Evolutionary conservation across 441 rosid species (phyloP).

Genomic region (Rhodomyrtus psidioides): DNA sequence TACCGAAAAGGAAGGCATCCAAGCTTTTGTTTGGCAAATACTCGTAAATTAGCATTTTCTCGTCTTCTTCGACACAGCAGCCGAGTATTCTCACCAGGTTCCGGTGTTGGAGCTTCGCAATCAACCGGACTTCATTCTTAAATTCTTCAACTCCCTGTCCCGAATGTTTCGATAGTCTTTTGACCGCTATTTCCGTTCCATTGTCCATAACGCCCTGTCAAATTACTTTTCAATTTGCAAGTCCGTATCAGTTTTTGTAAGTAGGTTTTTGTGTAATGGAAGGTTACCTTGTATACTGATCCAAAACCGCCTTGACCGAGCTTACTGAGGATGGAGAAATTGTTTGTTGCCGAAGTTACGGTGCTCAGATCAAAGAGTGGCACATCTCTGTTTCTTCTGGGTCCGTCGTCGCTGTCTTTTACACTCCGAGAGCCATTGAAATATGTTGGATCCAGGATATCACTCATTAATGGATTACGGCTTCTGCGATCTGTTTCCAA

Average conservation of each 20-base stretch:
- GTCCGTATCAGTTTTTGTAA: neutral
- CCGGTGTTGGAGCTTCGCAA: neutral
- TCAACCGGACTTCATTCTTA: neutral
- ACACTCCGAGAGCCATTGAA: neutral
- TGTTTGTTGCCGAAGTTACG: slow-evolving; percentile 15
- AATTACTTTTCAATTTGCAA: neutral
- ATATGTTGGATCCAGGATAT: neutral
- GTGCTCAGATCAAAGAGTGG: slow-evolving; percentile 10
- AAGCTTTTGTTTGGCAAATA: neutral
- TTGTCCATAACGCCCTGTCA: neutral
- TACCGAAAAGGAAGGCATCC: no score
- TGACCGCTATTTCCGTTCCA: neutral
- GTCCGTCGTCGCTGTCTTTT: neutral
- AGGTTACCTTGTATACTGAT: slow-evolving; percentile 24
- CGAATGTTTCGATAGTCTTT: neutral
- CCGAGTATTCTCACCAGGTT: neutral
- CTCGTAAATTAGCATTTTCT: neutral
- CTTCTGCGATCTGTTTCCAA: neutral
- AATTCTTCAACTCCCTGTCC: neutral
- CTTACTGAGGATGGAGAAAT: slow-evolving; percentile 17
- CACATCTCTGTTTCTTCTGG: slow-evolving; percentile 1
- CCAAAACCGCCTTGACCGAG: slow-evolving; percentile 43
- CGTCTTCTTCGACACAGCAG: neutral
- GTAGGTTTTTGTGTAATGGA: neutral
- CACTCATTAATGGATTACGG: neutral